These are phyloP conservation scores for Tuber microsphaerosporum DNA, from an alignment of 495 filamentous ascomycete genomes.

Conservation along the genomic window DNA sequence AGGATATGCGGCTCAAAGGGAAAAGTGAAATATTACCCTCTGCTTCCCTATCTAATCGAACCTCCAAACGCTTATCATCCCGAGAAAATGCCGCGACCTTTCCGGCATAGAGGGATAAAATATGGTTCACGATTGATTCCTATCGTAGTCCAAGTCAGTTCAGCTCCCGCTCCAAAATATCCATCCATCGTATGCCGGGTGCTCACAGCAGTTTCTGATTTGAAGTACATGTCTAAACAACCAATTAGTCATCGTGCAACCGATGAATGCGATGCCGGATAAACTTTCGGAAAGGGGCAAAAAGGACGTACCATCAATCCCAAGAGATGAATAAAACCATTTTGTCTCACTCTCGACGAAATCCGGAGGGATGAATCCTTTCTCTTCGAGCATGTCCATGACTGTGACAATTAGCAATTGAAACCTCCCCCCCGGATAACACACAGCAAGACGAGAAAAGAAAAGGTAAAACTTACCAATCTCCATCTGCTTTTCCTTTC, in stretches of 20 bases:
- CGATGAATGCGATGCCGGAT: neutral
- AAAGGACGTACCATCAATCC: slow-evolving; percentile 59
- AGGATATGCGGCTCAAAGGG: neutral
- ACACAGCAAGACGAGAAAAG: neutral
- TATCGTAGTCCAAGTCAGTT: slow-evolving; percentile 11
- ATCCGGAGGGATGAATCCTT: slow-evolving; percentile 76
- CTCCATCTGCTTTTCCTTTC: slow-evolving; percentile 89
- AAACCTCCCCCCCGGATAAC: neutral
- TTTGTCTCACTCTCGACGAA: slow-evolving; percentile 76
- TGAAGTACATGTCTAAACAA: slow-evolving; percentile 80
- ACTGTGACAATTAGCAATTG: slow-evolving; percentile 46
- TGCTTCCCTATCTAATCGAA: slow-evolving; percentile 82
- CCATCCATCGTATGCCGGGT: neutral
- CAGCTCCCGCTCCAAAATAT: slow-evolving; percentile 1
- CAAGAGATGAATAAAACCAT: slow-evolving; percentile 97
- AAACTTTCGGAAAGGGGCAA: neutral
- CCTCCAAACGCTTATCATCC: slow-evolving; percentile 88
- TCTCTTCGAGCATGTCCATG: slow-evolving; percentile 66
- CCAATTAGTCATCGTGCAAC: slow-evolving; percentile 18
- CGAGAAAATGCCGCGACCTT: slow-evolving; percentile 92
- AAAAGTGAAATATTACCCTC: slow-evolving; percentile 28
- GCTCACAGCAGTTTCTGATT: slow-evolving; percentile 63
- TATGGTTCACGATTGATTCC: slow-evolving; percentile 82
- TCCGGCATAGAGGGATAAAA: slow-evolving; percentile 92
- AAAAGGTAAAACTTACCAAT: slow-evolving; percentile 53